Conservation (phyloP, 1,139 yeast genomes). For the Eremothecium gossypii region DNA sequence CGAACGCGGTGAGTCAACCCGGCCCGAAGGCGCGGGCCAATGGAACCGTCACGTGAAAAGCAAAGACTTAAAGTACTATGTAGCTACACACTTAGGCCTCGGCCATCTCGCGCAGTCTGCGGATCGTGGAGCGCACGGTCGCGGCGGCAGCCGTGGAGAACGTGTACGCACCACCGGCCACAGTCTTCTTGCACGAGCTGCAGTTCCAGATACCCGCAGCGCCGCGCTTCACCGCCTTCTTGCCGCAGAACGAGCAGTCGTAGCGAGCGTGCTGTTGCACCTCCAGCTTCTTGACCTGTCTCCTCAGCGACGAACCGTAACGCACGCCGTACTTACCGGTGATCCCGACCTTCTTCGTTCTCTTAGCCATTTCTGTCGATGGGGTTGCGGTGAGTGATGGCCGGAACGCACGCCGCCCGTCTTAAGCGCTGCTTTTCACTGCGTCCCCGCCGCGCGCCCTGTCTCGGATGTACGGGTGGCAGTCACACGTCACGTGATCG, state of each 20-base stretch:
- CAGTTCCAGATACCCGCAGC: slow-evolving; percentile 99
- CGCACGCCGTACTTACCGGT: slow-evolving; percentile 99
- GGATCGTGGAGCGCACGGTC: slow-evolving; percentile 99
- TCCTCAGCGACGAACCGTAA: slow-evolving; percentile 99
- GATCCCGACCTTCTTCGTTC: slow-evolving; percentile 99
- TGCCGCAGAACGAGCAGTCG: slow-evolving; percentile 99
- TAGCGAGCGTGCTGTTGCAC: slow-evolving; percentile 98
- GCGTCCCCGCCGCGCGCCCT: no score
- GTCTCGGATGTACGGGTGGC: no score
- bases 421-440: background rate
- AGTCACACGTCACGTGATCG: no score
- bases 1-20: no score
- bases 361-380: slow-evolving; percentile 54
- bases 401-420: slow-evolving; percentile 7
- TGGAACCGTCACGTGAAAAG: background rate
- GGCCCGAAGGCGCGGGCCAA: no score
- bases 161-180: slow-evolving; percentile 99
- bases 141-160: slow-evolving; percentile 99
- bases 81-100: slow-evolving; percentile 61
- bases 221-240: slow-evolving; percentile 95
- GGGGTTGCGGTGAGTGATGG: slow-evolving; percentile 33
- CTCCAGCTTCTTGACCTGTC: slow-evolving; percentile 99
- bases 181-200: slow-evolving; percentile 87
- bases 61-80: background rate
- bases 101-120: slow-evolving; percentile 99